Evolutionary conservation across 331 rosid genomes (phyloP).

Genomic region (Rosa hybrid): DNA sequence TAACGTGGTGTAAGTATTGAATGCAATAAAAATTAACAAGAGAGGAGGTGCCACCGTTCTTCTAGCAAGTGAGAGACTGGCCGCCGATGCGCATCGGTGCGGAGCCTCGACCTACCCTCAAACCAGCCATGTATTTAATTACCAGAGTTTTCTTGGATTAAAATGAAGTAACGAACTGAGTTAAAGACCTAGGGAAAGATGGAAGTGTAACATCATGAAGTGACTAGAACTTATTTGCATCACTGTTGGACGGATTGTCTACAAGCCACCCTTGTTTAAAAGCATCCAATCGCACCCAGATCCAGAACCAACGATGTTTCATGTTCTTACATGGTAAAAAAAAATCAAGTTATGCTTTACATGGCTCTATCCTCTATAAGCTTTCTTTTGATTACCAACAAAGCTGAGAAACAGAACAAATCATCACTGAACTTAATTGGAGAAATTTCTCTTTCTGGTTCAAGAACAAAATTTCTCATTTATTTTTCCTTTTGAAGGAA

Average conservation of each 20-base stretch:
- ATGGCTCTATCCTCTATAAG: neutral
- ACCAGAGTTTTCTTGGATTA: neutral
- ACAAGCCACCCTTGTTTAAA: neutral
- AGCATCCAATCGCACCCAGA: neutral
- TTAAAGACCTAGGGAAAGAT: neutral
- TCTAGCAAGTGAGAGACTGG: too few relatives aligned
- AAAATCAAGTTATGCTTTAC: neutral
- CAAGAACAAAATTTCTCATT: neutral
- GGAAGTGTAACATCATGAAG: too few relatives aligned
- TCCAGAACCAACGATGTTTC: neutral
- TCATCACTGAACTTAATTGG: neutral
- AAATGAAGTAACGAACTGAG: neutral
- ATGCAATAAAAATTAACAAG: neutral
- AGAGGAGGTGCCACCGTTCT: too few relatives aligned
- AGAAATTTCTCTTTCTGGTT: neutral
- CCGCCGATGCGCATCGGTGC: too few relatives aligned
- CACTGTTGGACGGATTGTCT: too few relatives aligned
- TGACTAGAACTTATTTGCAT: too few relatives aligned
- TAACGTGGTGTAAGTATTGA: neutral
- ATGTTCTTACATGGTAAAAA: neutral
- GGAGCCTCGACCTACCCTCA: too few relatives aligned
- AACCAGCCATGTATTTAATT: too few relatives aligned
- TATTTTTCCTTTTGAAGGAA: neutral
- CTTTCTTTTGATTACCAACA: neutral
- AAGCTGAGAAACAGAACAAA: neutral